A percentile compares a stretch with the other conserved stretches of the same genome.
Conservation (phyloP, 345 rosid genomes). For the Eucalyptus grandis region DNA sequence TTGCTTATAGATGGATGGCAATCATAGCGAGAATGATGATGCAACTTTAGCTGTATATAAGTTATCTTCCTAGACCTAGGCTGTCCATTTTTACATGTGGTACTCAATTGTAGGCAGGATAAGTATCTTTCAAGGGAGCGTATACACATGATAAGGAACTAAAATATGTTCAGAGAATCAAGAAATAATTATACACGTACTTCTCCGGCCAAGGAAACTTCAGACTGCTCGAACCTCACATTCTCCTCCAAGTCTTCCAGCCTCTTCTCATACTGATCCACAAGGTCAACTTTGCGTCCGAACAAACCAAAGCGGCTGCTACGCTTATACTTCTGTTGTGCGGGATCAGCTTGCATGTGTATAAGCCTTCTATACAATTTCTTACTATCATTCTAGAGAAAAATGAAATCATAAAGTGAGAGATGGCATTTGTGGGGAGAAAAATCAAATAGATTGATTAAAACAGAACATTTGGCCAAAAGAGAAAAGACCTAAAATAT, state of each 20-base stretch:
- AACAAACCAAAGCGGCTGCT: constrained; percentile 20
- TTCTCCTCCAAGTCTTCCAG: constrained; percentile 57
- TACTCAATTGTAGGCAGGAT: not conserved
- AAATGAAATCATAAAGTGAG: not conserved
- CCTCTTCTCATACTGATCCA: constrained; percentile 61
- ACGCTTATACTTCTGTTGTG: constrained; percentile 12
- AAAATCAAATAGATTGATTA: not conserved
- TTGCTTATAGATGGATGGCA: not conserved
- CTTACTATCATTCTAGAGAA: constrained; percentile 39
- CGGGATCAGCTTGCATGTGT: constrained; percentile 37
- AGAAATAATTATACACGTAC: constrained; percentile 17
- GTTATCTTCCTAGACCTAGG: not conserved
- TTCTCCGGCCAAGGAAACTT: constrained; percentile 42
- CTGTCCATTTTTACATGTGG: not conserved
- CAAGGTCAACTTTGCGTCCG: constrained; percentile 36
- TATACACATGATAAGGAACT: not conserved
- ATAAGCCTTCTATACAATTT: constrained; percentile 35
- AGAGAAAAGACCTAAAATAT: not conserved
- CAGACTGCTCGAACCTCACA: constrained; percentile 59
- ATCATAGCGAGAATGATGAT: not conserved
- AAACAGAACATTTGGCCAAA: not conserved
- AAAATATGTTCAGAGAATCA: not conserved
- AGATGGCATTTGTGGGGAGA: not conserved
- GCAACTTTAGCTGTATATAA: not conserved
- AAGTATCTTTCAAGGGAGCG: not conserved